phyloP scores from a whole-genome alignment of 257 asterid genomes.

The Striga asiatica region DNA sequence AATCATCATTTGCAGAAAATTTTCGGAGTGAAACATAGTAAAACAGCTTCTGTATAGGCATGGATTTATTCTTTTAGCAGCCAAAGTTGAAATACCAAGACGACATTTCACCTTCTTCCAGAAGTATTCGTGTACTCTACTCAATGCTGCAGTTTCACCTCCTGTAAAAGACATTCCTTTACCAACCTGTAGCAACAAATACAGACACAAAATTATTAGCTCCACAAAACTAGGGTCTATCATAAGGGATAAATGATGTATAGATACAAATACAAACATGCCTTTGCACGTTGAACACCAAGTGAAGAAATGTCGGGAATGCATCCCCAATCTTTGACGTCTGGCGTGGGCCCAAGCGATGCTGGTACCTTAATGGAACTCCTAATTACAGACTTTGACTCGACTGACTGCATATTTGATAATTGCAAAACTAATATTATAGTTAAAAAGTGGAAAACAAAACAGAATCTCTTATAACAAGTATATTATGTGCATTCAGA shows the following conservation, averaged over 20 bases:
- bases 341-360: slow-evolving; percentile 69
- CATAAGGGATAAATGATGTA: neutral
- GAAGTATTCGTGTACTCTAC: slow-evolving; percentile 78
- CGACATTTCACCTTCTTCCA: slow-evolving; percentile 67
- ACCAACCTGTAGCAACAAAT: slow-evolving; percentile 36
- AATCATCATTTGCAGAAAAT: too few species aligned
- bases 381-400: slow-evolving; percentile 55
- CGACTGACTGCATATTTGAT: slow-evolving; percentile 52
- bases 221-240: slow-evolving; percentile 7
- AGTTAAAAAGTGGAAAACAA: neutral
- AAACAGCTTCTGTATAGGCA: too few species aligned
- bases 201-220: neutral
- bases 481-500: too few species aligned
- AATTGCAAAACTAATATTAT: slow-evolving; percentile 16
- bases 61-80: too few species aligned
- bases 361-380: slow-evolving; percentile 54
- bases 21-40: too few species aligned
- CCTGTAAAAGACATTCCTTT: slow-evolving; percentile 81
- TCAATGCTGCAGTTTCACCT: slow-evolving; percentile 84
- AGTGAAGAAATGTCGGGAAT: slow-evolving; percentile 58
- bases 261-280: slow-evolving; percentile 16
- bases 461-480: slow-evolving; percentile 10
- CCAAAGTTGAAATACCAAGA: neutral
- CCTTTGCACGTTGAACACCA: slow-evolving; percentile 56
- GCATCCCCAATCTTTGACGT: slow-evolving; percentile 69